Conservation (phyloP, 1,284 basidiomycete species). For the Rhodotorula sp. region DNA sequence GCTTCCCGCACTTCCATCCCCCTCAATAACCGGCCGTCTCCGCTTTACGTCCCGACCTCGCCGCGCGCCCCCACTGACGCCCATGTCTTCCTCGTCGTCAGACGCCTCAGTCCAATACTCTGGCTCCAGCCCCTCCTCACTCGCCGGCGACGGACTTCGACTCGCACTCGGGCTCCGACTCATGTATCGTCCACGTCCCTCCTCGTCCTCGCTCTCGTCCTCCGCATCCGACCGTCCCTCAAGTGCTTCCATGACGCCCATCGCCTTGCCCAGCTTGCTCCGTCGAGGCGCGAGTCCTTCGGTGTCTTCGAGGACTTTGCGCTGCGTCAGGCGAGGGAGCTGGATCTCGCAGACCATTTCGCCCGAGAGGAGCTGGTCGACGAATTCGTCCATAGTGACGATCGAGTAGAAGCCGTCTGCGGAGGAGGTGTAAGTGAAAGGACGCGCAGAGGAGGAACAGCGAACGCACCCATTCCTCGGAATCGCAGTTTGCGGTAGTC, state of each 20-base stretch:
- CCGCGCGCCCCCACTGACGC: not conserved
- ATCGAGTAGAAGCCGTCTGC: slow-evolving; percentile 60
- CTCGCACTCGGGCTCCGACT: slow-evolving; percentile 30
- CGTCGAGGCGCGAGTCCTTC: slow-evolving; percentile 80
- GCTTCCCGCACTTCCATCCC: not conserved
- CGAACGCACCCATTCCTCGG: slow-evolving; percentile 67
- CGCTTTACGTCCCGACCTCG: slow-evolving; percentile 18
- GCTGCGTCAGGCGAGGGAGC: slow-evolving; percentile 81
- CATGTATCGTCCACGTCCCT: slow-evolving; percentile 24
- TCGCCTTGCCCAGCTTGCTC: slow-evolving; percentile 74
- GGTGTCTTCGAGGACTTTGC: slow-evolving; percentile 84
- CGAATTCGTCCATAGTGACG: slow-evolving; percentile 88
- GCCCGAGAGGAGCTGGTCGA: slow-evolving; percentile 78
- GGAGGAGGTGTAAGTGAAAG: not conserved
- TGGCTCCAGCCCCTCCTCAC: slow-evolving; percentile 14
- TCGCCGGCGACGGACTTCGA: slow-evolving; percentile 17
- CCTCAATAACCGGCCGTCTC: slow-evolving; percentile 13
- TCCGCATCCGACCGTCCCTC: slow-evolving; percentile 18
- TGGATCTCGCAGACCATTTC: slow-evolving; percentile 97
- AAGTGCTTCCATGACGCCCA: slow-evolving; percentile 53
- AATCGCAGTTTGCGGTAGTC: slow-evolving; percentile 88
- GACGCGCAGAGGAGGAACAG: not conserved
- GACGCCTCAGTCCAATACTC: slow-evolving; percentile 26
- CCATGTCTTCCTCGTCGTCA: slow-evolving; percentile 6
- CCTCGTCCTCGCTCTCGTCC: slow-evolving; percentile 29